Percentiles rank a stretch among this genome's conserved stretches.
phyloP scores from a whole-genome alignment of 805 yeast species.

The Wickerhamomyces xylosicus region DNA sequence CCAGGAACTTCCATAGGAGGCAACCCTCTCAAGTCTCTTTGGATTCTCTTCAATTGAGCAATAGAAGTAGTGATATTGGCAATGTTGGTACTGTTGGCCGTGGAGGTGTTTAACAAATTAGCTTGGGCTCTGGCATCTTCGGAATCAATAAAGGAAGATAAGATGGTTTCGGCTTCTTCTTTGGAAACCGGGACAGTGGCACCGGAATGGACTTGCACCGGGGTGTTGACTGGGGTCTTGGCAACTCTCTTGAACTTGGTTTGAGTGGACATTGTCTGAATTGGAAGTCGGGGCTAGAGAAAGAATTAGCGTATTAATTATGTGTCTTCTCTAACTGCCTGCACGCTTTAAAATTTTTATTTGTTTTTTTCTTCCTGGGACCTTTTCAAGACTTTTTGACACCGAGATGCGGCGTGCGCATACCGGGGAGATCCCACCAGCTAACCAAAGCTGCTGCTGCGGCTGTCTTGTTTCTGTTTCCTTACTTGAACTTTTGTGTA shows the following conservation, averaged over 20 bases:
- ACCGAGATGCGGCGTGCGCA: too few species aligned
- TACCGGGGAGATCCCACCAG: too few species aligned
- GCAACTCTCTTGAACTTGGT: conserved; percentile 12
- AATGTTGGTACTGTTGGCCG: conserved; percentile 14
- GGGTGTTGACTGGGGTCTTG: conserved; percentile 16
- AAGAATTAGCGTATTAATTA: too few species aligned
- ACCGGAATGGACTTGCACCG: conserved; percentile 13
- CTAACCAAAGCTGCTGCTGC: too few species aligned
- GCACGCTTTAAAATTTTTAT: not conserved
- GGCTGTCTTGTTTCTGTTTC: not conserved
- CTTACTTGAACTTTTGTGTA: too few species aligned
- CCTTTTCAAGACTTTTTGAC: too few species aligned
- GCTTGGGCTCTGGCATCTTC: conserved; percentile 12
- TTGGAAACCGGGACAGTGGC: conserved; percentile 20
- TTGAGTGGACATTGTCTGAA: conserved; percentile 2
- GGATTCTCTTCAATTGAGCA: conserved; percentile 61
- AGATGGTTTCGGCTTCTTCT: conserved; percentile 34
- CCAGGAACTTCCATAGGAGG: conserved; percentile 40
- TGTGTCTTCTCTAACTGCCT: too few species aligned
- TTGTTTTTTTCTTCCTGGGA: too few species aligned
- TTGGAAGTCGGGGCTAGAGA: not conserved
- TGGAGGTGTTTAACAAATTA: conserved; percentile 10
- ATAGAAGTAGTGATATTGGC: conserved; percentile 20
- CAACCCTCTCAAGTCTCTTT: conserved; percentile 70
- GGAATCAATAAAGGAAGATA: conserved; percentile 30